A percentile compares a stretch with the other conserved stretches of the same genome.
These are phyloP conservation scores for Aulographum hederae DNA, from an alignment of 2,329 filamentous ascomycete genomes.

Conservation along the genomic window DNA sequence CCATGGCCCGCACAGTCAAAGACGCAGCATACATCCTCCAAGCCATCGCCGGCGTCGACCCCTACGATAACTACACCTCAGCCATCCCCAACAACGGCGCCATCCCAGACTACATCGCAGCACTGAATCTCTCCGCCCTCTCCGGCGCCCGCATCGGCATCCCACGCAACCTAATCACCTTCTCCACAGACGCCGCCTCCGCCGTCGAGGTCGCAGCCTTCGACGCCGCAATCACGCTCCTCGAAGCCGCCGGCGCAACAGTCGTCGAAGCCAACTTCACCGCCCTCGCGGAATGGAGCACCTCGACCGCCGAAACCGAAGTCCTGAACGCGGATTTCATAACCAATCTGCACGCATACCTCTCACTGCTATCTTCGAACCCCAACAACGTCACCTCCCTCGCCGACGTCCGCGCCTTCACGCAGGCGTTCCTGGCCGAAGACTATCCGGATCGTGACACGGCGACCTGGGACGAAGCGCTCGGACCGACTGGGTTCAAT, in stretches of 20 bases:
- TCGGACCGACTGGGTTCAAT: slow-evolving; percentile 30
- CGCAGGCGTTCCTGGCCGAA: slow-evolving; percentile 32
- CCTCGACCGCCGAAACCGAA: slow-evolving; percentile 20
- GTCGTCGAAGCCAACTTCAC: slow-evolving; percentile 45
- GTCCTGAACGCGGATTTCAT: slow-evolving; percentile 43
- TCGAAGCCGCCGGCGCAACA: slow-evolving; percentile 37
- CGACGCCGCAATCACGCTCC: slow-evolving; percentile 30
- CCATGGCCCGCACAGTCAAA: slow-evolving; percentile 39
- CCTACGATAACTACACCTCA: slow-evolving; percentile 37
- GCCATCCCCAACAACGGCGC: slow-evolving; percentile 34
- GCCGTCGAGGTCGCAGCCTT: slow-evolving; percentile 34
- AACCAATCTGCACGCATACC: slow-evolving; percentile 36
- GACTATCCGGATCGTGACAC: slow-evolving; percentile 45
- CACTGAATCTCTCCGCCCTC: slow-evolving; percentile 35
- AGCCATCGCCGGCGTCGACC: slow-evolving; percentile 37
- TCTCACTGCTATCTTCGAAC: slow-evolving; percentile 37
- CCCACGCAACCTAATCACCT: slow-evolving; percentile 37
- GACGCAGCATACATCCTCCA: slow-evolving; percentile 39
- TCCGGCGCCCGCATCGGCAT: slow-evolving; percentile 44
- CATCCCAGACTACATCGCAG: slow-evolving; percentile 41
- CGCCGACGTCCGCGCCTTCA: slow-evolving; percentile 35
- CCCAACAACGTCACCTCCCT: slow-evolving; percentile 36
- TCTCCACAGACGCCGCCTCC: slow-evolving; percentile 13
- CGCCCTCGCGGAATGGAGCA: slow-evolving; percentile 25
- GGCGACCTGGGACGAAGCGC: slow-evolving; percentile 32